Evolutionary conservation across 495 filamentous ascomycete species (phyloP).

Genomic region (Aspergillus ostianus): DNA sequence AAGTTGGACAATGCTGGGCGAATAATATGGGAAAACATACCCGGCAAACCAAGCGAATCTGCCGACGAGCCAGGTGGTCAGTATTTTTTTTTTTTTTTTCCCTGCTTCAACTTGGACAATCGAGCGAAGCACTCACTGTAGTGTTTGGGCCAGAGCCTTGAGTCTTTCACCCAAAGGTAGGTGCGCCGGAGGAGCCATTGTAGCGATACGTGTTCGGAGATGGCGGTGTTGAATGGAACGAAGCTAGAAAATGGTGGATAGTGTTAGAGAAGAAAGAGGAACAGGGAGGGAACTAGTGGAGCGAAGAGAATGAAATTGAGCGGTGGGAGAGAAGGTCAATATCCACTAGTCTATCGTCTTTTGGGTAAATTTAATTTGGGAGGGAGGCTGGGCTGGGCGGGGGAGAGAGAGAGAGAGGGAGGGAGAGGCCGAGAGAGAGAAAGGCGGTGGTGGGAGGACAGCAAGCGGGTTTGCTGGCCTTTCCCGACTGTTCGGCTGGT

Average conservation of each 20-base stretch:
- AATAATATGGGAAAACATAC: slow-evolving; percentile 52
- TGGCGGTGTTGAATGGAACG: slow-evolving; percentile 3
- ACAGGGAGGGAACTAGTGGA: neutral
- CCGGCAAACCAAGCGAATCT: slow-evolving; percentile 86
- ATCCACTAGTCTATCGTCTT: slow-evolving; percentile 1
- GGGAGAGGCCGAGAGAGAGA: neutral
- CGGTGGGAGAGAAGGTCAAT: slow-evolving; percentile 8
- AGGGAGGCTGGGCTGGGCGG: neutral
- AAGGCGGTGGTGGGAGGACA: neutral
- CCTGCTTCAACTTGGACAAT: slow-evolving; percentile 11
- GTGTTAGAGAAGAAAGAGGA: neutral
- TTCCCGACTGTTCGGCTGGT: neutral
- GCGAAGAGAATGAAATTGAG: slow-evolving; percentile 8
- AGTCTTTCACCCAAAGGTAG: slow-evolving; percentile 74
- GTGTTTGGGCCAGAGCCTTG: slow-evolving; percentile 72
- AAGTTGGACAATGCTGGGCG: slow-evolving; percentile 4
- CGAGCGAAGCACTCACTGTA: slow-evolving; percentile 65
- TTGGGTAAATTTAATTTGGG: neutral
- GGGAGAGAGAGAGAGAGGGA: neutral
- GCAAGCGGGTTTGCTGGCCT: neutral
- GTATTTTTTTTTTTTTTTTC: slow-evolving; percentile 22
- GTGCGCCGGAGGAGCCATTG: slow-evolving; percentile 72
- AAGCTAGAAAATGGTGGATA: neutral
- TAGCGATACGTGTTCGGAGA: slow-evolving; percentile 6
- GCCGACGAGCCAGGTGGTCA: slow-evolving; percentile 21